A percentile compares a stretch with the other conserved stretches of the same genome.
These are phyloP conservation scores for Chenopodium berlandieri DNA, from an alignment of 148 eudicot genomes.

Conservation along the genomic window DNA sequence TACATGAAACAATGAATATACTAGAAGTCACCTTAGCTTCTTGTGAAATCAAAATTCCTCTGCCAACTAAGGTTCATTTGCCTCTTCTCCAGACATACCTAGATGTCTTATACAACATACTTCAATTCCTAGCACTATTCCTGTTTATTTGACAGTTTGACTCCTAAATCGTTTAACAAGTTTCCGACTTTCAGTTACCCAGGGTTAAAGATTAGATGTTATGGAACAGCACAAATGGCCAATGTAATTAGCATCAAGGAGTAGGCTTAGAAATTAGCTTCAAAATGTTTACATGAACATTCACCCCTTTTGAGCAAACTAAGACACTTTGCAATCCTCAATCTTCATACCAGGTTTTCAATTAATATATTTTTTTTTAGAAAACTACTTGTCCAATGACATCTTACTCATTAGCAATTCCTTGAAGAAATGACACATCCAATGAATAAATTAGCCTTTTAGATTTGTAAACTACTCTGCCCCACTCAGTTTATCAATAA, in stretches of 20 bases:
- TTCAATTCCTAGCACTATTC: background rate
- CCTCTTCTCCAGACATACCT: background rate
- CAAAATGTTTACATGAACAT: background rate
- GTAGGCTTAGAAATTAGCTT: background rate
- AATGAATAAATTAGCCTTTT: background rate
- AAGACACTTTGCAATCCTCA: background rate
- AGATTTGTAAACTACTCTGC: background rate
- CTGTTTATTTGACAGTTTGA: background rate
- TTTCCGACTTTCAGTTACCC: background rate
- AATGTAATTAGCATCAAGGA: background rate
- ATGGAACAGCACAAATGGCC: background rate
- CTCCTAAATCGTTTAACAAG: background rate
- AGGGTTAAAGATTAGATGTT: no score
- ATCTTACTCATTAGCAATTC: no score
- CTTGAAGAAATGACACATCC: background rate
- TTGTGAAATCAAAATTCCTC: background rate
- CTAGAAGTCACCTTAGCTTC: background rate
- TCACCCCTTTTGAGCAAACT: background rate
- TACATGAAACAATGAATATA: background rate
- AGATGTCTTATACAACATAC: background rate
- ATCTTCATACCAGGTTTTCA: no score
- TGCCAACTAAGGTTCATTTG: background rate
- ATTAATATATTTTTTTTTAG: no score
- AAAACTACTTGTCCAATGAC: no score
- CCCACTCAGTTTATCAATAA: background rate